Evolutionary conservation across 306 rosid species (phyloP), one percentile per base, ranked within the genome.

Genomic region (Lathyrus oleraceus): DNA sequence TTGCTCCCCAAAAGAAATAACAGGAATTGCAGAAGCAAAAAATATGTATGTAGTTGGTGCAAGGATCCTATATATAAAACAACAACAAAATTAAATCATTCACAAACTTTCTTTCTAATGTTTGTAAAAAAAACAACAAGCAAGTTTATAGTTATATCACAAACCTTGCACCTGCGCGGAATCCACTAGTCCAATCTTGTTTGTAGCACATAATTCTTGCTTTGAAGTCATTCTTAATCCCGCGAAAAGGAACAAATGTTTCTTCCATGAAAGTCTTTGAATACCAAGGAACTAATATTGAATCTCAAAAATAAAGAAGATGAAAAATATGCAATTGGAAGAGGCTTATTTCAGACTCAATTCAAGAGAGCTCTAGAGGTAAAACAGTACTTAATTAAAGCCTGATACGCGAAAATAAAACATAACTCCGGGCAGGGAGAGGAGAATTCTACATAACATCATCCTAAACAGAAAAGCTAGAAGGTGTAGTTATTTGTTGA

Each of bases 21-120:
- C 98, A 3, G 98, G 98, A 81, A 92, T 92, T 72, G 98, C 91
- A 15, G 98, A 90, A 82, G 98, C 98, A 76, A 93, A 93, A 87
- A 93, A 93, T 86, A 93, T 86, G 75, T 93, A 93, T 38, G 96
- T 88, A 19, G 98, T 93, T 62, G 98, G 98, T 67, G 98, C 98
- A 78, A 93, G 91, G 78, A 93, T 90, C 93, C 98, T 93, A 60
- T 59, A 77, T 8, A 48, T 51, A 53, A 67, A 27, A 76, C 38
- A 79, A 78, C 47, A 77, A 35, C 74, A 69, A 65, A 38, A 47
- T 51, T 40, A 56, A 27, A 21, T 19, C 68, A 58, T 35, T 35
- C 39, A 32, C 39, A 35, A 35, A 35, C 0, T 7, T 0, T 35
- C 39, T 6, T 35, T 35, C 2, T 35, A 35, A 35, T 35, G 39